Evolutionary conservation across 306 rosid genomes (phyloP).

Genomic region (Cicer cuneatum): DNA sequence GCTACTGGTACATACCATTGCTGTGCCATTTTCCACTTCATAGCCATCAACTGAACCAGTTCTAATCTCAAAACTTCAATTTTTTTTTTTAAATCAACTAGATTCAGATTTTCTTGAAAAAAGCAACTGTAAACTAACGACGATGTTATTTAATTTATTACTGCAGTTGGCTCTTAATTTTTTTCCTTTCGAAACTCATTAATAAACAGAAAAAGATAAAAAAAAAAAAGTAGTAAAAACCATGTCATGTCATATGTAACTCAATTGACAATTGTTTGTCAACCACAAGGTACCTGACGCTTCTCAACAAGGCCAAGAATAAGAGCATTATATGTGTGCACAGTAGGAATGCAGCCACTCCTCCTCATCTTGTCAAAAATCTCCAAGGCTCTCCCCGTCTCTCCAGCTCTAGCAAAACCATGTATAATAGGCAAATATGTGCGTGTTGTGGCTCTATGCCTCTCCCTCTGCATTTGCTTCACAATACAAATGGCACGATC

Average conservation of each 20-base stretch:
- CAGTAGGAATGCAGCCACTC: slow-evolving; percentile 94
- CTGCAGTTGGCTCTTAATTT: not conserved
- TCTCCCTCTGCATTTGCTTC: slow-evolving; percentile 83
- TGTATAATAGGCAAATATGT: slow-evolving; percentile 94
- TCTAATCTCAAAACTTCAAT: not conserved
- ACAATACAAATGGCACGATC: slow-evolving; percentile 80
- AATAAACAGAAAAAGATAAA: slow-evolving; percentile 10
- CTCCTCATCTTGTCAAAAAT: slow-evolving; percentile 92
- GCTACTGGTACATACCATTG: not conserved
- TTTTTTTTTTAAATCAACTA: not conserved
- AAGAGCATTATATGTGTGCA: slow-evolving; percentile 93
- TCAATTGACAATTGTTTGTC: slow-evolving; percentile 7
- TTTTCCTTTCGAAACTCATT: not conserved
- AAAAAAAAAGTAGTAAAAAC: not conserved
- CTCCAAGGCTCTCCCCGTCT: slow-evolving; percentile 78
- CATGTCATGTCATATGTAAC: slow-evolving; percentile 16
- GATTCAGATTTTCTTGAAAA: not conserved
- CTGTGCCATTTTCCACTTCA: slow-evolving; percentile 9
- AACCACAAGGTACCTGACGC: slow-evolving; percentile 69
- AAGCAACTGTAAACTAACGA: not conserved
- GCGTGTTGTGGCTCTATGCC: slow-evolving; percentile 86
- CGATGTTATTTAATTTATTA: not conserved
- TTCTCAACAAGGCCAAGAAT: slow-evolving; percentile 95
- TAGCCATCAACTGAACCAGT: slow-evolving; percentile 6
- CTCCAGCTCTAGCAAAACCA: slow-evolving; percentile 90